Percentiles rank a stretch among this genome's conserved stretches.
Evolutionary conservation across 352 stramenopile genomes (phyloP).

Genomic region (Aphanomyces euteiches): DNA sequence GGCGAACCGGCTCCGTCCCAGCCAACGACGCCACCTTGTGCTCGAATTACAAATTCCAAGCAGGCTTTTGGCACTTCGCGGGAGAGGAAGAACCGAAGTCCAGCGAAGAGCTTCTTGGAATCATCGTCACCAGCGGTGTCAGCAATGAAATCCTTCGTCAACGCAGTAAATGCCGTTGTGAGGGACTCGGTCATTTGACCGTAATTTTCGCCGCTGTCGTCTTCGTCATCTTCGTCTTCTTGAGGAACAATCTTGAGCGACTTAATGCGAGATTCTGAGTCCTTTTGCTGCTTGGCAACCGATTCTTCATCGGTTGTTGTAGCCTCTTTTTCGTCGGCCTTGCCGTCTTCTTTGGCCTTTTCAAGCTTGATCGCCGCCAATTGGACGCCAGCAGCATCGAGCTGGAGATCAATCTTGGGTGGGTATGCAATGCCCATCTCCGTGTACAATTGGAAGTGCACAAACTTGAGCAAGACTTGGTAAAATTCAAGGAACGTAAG

Average conservation of each 20-base stretch:
- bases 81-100: constrained; percentile 89
- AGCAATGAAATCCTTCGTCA: constrained; percentile 72
- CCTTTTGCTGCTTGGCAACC: constrained; percentile 76
- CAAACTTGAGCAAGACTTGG: constrained; percentile 97
- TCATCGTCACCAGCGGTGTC: constrained; percentile 63
- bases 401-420: constrained; percentile 83
- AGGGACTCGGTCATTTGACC: constrained; percentile 88
- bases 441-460: constrained; percentile 98
- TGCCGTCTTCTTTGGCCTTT: constrained; percentile 35
- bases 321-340: constrained; percentile 35
- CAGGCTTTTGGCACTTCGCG: constrained; percentile 93
- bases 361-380: constrained; percentile 67
- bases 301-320: constrained; percentile 30
- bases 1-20: constrained; percentile 94
- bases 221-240: constrained; percentile 67
- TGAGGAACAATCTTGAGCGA: constrained; percentile 49
- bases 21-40: constrained; percentile 92
- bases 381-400: constrained; percentile 71
- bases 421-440: constrained; percentile 93
- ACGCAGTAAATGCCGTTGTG: constrained; percentile 78
- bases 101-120: constrained; percentile 73
- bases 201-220: constrained; percentile 63
- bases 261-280: constrained; percentile 85
- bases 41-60: constrained; percentile 94
- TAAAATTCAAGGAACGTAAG: constrained; percentile 99